Evolutionary conservation across 345 rosid species (phyloP), one percentile per base, ranked within the genome.

Genomic region (Rubroshorea leprosula): DNA sequence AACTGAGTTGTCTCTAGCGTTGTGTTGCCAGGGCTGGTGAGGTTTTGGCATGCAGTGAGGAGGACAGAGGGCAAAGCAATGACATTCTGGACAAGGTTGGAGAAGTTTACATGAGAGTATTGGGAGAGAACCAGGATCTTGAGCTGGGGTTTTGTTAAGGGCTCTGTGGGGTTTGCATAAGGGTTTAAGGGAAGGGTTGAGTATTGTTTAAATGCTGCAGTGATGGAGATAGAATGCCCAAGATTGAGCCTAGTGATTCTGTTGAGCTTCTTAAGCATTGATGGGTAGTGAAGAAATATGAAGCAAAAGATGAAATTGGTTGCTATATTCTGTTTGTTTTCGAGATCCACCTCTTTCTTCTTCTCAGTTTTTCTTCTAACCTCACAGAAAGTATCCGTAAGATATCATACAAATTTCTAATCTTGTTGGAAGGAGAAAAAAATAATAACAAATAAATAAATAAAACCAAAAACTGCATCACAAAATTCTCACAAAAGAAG

Each of bases 41-140:
- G 82, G 70, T 79, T 90, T 27, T 69, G 76, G 66, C 86, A 83
- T 54, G 96, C 98, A 27, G 86, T 17, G 77, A 92, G 82, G 59
- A 92, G 95, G 57, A 89, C 87, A 41, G 82, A 63, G 31, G 96
- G 98, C 1, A 62, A 68, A 62, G 93, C 69, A 21, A 92, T 76
- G 57, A 83, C 90, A 62, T 74, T 68, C 41, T 49, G 75, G 46
- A 84, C 49, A 71, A 92, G 87, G 53, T 60, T 74, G 57, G 66
- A 64, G 83, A 92, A 89, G 27, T 68, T 79, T 5, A 95, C 95
- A 55, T 78, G 68, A 23, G 76, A 76, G 70, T 60, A 81, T 19
- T 78, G 90, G 49, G 64, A 58, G 60, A 89, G 87, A 39, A 92
- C 84, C 27, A 92, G 68, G 45, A 78, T n/a, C 63, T 78, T 80